A percentile compares a stretch with the other conserved stretches of the same genome.
These are phyloP conservation scores for Botryotinia calthae DNA, from an alignment of 2,329 filamentous ascomycete species.

Conservation along the genomic window DNA sequence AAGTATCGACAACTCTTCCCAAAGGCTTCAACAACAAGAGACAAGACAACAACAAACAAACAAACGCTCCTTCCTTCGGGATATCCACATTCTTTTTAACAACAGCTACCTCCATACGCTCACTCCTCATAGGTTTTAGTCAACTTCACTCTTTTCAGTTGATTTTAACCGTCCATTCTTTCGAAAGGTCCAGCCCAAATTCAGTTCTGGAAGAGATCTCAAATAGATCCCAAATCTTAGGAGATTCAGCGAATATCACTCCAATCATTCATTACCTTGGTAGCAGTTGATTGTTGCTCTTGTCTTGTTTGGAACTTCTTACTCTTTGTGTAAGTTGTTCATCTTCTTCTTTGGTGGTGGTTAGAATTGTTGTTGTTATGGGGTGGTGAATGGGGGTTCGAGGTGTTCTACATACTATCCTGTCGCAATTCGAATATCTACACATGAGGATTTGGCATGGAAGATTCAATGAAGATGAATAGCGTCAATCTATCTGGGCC, in stretches of 20 bases:
- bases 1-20: neutral
- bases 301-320: constrained; percentile 23
- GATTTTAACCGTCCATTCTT: constrained; percentile 42
- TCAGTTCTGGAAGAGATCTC: neutral
- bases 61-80: constrained; percentile 37
- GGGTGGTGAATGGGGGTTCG: neutral
- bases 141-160: constrained; percentile 47
- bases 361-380: neutral
- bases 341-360: neutral
- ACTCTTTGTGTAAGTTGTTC: constrained; percentile 31
- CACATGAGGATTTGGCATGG: neutral
- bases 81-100: constrained; percentile 37
- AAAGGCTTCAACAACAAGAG: constrained; percentile 1
- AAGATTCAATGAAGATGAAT: neutral
- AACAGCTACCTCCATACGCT: neutral
- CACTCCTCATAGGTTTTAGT: constrained; percentile 32
- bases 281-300: constrained; percentile 2
- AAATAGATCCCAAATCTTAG: neutral
- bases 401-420: neutral
- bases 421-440: neutral
- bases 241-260: constrained; percentile 16
- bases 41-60: neutral
- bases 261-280: constrained; percentile 14
- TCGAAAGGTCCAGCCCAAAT: constrained; percentile 22
- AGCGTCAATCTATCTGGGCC: neutral